Conservation (phyloP, 2,329 filamentous ascomycete genomes). For the Aspergillus quadrilineatus region DNA sequence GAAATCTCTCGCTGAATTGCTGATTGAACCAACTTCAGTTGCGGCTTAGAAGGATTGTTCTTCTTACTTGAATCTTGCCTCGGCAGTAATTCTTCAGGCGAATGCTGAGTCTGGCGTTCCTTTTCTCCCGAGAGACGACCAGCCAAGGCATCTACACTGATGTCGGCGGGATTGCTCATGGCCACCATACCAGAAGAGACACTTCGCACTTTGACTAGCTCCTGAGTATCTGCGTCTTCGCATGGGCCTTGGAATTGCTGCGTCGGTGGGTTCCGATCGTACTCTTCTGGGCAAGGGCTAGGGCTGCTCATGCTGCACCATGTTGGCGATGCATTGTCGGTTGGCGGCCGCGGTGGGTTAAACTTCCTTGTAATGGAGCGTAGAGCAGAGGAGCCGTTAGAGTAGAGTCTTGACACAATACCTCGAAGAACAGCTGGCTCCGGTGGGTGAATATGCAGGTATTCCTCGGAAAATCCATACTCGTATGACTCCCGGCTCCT, state of each 20-base stretch:
- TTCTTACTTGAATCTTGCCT: too few species aligned
- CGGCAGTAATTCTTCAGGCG: background rate
- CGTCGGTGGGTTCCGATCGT: background rate
- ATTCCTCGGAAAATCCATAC: background rate
- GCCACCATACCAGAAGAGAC: background rate
- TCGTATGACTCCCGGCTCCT: background rate
- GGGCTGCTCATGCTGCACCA: background rate
- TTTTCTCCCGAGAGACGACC: background rate
- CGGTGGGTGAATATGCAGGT: background rate
- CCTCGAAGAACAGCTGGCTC: background rate
- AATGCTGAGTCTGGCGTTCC: background rate
- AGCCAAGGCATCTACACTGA: background rate
- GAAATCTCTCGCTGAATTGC: too few species aligned
- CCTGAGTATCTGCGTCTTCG: background rate
- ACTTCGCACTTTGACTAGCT: background rate
- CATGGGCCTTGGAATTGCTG: background rate
- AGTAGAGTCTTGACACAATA: background rate
- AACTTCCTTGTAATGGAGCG: background rate
- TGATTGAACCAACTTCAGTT: too few species aligned
- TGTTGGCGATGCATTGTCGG: background rate
- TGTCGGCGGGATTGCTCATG: background rate
- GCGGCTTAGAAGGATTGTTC: too few species aligned
- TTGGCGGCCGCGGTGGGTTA: background rate
- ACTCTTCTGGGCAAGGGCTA: background rate
- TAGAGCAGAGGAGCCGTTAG: background rate